phyloP scores from a whole-genome alignment of 179 eudicot genomes.

The Spinacia oleracea region DNA sequence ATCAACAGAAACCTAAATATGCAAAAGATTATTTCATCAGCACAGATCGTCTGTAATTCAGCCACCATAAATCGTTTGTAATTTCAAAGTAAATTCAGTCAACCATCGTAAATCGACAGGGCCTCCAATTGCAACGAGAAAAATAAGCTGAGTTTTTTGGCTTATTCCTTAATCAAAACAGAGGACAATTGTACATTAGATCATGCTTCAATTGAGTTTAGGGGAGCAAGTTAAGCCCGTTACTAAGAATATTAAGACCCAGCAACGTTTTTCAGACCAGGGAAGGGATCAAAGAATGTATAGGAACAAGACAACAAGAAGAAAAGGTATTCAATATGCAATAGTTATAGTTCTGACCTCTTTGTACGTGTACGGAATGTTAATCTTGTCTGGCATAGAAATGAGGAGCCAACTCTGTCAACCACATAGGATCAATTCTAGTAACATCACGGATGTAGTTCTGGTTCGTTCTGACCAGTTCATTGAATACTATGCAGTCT shows the following conservation, averaged over 20 bases:
- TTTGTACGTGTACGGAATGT: not conserved
- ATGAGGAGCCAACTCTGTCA: conserved; percentile 87
- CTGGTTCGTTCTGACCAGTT: conserved; percentile 68
- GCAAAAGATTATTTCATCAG: not conserved
- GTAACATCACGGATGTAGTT: conserved; percentile 73
- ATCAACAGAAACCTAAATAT: not conserved
- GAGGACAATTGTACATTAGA: not conserved
- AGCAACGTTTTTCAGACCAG: not conserved
- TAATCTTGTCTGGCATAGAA: conserved; percentile 41
- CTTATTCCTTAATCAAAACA: not conserved
- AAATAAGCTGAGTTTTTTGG: not conserved
- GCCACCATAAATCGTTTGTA: not conserved
- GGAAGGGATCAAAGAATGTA: not conserved
- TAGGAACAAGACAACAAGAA: not conserved
- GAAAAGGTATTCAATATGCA: not conserved
- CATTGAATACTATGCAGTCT: conserved; percentile 76
- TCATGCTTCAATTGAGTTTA: not conserved
- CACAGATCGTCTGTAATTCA: too few species aligned
- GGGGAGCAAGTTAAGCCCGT: not conserved
- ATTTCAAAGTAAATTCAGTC: not conserved
- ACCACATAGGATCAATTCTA: conserved; percentile 84
- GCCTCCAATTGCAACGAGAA: not conserved
- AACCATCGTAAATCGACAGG: not conserved
- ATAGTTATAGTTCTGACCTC: conserved; percentile 15
- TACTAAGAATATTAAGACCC: not conserved